A percentile compares a stretch with the other conserved stretches of the same genome.
Evolutionary conservation across 139 green algal genomes (phyloP).

Genomic region (Gonium pectorale): DNA sequence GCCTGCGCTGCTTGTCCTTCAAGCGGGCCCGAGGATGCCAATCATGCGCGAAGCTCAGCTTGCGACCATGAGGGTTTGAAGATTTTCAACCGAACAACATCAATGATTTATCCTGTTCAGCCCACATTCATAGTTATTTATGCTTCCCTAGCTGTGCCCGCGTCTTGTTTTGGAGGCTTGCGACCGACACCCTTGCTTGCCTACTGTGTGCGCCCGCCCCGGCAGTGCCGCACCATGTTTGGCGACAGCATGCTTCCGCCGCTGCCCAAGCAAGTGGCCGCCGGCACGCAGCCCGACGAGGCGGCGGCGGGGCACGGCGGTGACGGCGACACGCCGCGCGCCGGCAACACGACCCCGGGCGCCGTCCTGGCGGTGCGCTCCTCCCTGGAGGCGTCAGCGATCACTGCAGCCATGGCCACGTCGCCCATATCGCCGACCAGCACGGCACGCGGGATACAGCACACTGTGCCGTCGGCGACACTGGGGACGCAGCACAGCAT

Average conservation of each 20-base stretch:
- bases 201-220: too few species aligned
- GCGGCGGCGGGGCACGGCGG: neutral
- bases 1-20: too few species aligned
- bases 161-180: too few species aligned
- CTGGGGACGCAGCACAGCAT: neutral
- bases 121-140: too few species aligned
- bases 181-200: too few species aligned
- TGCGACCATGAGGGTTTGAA: too few species aligned
- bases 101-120: too few species aligned
- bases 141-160: too few species aligned
- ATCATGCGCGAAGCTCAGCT: too few species aligned
- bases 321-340: too few species aligned
- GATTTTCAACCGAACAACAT: neutral
- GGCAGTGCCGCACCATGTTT: constrained; percentile 44
- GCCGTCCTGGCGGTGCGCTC: neutral
- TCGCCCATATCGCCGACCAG: neutral
- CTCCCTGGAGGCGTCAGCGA: neutral
- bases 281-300: constrained; percentile 14
- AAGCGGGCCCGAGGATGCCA: too few species aligned
- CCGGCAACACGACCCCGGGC: too few species aligned
- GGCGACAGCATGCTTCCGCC: constrained; percentile 47
- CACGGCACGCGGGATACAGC: neutral
- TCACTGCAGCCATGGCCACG: neutral
- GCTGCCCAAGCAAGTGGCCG: constrained; percentile 28
- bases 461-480: neutral